phyloP scores from a whole-genome alignment of 2,329 filamentous ascomycete species.

The Xylariaceae sp. region DNA sequence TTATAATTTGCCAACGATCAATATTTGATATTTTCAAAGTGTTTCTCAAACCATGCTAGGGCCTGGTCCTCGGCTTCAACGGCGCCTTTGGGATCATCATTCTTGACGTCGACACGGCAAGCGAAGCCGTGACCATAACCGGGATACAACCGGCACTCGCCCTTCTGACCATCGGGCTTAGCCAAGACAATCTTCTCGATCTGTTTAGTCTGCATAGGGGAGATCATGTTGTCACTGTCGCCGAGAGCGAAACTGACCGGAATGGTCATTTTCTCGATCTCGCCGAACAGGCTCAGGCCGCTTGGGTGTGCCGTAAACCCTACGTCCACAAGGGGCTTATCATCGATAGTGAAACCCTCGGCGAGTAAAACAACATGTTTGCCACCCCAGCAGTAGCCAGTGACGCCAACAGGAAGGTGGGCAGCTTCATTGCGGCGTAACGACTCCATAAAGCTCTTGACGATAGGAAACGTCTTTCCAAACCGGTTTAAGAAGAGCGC shows the following conservation, averaged over 20 bases:
- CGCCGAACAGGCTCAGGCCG: slow-evolving; percentile 51
- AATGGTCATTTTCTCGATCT: slow-evolving; percentile 51
- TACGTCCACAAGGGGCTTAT: slow-evolving; percentile 53
- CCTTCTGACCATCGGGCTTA: slow-evolving; percentile 40
- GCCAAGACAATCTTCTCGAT: slow-evolving; percentile 45
- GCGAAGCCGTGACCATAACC: slow-evolving; percentile 51
- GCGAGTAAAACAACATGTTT: slow-evolving; percentile 58
- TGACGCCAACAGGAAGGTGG: slow-evolving; percentile 52
- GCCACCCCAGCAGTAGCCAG: slow-evolving; percentile 70
- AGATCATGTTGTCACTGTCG: slow-evolving; percentile 51
- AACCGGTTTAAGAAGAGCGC: slow-evolving; percentile 42
- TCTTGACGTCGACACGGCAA: slow-evolving; percentile 33
- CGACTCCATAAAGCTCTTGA: slow-evolving; percentile 45
- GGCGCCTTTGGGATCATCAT: slow-evolving; percentile 34
- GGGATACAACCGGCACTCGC: slow-evolving; percentile 47
- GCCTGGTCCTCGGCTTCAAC: slow-evolving; percentile 41
- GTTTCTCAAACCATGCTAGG: slow-evolving; percentile 40
- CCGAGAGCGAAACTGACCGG: slow-evolving; percentile 56
- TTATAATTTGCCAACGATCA: slow-evolving; percentile 1
- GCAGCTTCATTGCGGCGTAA: slow-evolving; percentile 42
- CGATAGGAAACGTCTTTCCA: slow-evolving; percentile 42
- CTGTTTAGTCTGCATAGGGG: slow-evolving; percentile 39
- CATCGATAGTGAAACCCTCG: slow-evolving; percentile 38
- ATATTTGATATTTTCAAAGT: slow-evolving; percentile 27
- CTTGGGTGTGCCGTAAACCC: slow-evolving; percentile 61